A percentile compares a stretch with the other conserved stretches of the same genome.
Conservation (phyloP, 2,329 filamentous ascomycete species). For the Phaeosphaeriaceae sp. region DNA sequence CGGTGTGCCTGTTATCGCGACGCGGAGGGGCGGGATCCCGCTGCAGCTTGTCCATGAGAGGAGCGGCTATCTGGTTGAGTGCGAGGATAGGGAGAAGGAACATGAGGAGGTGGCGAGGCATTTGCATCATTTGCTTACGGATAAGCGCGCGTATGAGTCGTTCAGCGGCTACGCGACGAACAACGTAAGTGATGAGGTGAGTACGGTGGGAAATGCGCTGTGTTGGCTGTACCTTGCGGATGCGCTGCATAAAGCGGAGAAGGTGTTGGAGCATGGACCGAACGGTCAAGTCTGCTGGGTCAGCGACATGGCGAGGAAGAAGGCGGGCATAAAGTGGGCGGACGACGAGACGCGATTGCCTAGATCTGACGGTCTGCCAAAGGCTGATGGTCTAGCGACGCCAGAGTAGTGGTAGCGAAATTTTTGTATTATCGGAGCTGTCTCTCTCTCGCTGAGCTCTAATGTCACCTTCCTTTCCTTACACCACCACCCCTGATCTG, state of each 20-base stretch:
- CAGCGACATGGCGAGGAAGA: constrained; percentile 74
- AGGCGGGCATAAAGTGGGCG: constrained; percentile 57
- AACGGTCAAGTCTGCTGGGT: constrained; percentile 68
- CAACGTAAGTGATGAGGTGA: constrained; percentile 81
- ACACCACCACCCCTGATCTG: not conserved
- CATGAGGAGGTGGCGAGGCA: constrained; percentile 69
- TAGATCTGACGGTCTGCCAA: not conserved
- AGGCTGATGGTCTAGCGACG: not conserved
- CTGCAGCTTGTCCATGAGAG: constrained; percentile 75
- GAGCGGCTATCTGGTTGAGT: constrained; percentile 76
- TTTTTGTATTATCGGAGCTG: not conserved
- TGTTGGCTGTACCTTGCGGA: constrained; percentile 80
- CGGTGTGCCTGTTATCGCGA: constrained; percentile 78
- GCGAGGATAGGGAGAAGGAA: constrained; percentile 71
- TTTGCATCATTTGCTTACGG: constrained; percentile 70
- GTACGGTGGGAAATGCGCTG: constrained; percentile 79
- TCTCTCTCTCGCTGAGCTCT: not conserved
- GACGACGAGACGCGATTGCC: constrained; percentile 69
- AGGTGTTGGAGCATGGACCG: constrained; percentile 58
- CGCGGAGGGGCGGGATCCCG: constrained; percentile 78
- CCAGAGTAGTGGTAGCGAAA: not conserved
- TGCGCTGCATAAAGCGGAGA: constrained; percentile 66
- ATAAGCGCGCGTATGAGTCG: constrained; percentile 68
- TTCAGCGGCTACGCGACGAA: constrained; percentile 70
- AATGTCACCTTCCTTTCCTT: not conserved